Conservation (phyloP, 345 rosid genomes). For the Balakata baccata region DNA sequence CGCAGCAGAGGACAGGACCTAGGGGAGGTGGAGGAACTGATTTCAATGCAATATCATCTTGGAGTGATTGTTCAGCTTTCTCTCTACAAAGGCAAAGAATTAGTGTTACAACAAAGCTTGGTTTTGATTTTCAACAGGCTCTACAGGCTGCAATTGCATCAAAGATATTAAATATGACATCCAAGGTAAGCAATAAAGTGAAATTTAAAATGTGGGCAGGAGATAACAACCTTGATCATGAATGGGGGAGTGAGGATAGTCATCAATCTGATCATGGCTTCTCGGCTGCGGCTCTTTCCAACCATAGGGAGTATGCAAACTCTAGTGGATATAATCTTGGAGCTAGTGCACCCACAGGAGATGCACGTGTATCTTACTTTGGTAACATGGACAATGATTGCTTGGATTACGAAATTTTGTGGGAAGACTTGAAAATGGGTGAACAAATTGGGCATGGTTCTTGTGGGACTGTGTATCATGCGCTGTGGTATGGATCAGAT, state of each 20-base stretch:
- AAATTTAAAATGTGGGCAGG: constrained; percentile 65
- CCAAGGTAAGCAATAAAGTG: constrained; percentile 78
- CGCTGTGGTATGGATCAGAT: constrained; percentile 99
- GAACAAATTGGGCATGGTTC: constrained; percentile 98
- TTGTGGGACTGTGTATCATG: constrained; percentile 96
- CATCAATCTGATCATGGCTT: constrained; percentile 62
- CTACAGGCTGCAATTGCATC: constrained; percentile 81
- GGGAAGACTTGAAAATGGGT: constrained; percentile 87
- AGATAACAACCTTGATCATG: constrained; percentile 50
- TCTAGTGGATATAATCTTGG: too few species aligned
- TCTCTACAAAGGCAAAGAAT: constrained; percentile 62
- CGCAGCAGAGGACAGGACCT: constrained; percentile 56
- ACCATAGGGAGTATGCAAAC: constrained; percentile 73
- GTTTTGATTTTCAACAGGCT: constrained; percentile 89
- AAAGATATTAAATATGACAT: constrained; percentile 79
- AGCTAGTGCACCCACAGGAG: constrained; percentile 89
- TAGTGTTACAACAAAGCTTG: constrained; percentile 63
- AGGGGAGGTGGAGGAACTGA: constrained; percentile 31
- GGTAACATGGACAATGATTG: constrained; percentile 67
- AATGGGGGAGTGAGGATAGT: constrained; percentile 77
- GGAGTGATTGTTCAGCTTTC: constrained; percentile 69
- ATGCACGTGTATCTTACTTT: constrained; percentile 50
- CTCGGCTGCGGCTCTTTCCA: constrained; percentile 46
- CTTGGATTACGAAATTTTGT: constrained; percentile 82
- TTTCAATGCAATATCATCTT: constrained; percentile 22